A percentile compares a stretch with the other conserved stretches of the same genome.
Evolutionary conservation across 1,284 basidiomycete species (phyloP).

Genomic region (Ceratobasidium theobromae): DNA sequence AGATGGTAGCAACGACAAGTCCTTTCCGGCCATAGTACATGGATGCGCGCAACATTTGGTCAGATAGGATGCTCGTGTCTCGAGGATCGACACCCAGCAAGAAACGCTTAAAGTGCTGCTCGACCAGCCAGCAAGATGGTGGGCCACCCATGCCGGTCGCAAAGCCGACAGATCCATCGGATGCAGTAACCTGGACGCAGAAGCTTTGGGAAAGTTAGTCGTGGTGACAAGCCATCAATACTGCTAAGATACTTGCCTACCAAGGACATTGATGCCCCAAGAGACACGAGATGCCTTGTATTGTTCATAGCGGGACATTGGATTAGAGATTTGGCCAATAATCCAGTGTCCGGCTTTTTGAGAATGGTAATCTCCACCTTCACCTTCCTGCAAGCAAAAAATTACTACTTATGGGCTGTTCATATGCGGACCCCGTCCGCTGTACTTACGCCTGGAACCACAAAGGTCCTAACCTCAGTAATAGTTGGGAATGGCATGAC

Average conservation of each 20-base stretch:
- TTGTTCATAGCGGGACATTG: constrained; percentile 51
- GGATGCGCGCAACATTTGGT: constrained; percentile 48
- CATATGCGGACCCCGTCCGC: neutral
- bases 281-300: constrained; percentile 50
- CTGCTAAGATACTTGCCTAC: constrained; percentile 36
- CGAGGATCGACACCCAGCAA: constrained; percentile 53
- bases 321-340: constrained; percentile 46
- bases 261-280: constrained; percentile 50
- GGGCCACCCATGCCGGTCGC: constrained; percentile 56
- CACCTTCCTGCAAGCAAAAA: constrained; percentile 35
- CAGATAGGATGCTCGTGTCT: constrained; percentile 52
- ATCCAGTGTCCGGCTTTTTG: constrained; percentile 42
- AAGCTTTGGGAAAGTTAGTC: constrained; percentile 41
- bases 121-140: constrained; percentile 56
- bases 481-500: constrained; percentile 39
- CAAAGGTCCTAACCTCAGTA: constrained; percentile 39
- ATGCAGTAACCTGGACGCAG: constrained; percentile 52
- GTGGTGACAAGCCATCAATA: neutral
- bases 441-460: constrained; percentile 35
- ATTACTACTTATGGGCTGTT: neutral
- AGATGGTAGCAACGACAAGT: constrained; percentile 51
- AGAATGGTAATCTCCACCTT: constrained; percentile 55
- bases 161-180: constrained; percentile 52
- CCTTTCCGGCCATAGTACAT: constrained; percentile 58
- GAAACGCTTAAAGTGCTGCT: constrained; percentile 55